Base-by-base conservation (phyloP, 768 basidiomycete species). In the Pleurotus platypus region DNA sequence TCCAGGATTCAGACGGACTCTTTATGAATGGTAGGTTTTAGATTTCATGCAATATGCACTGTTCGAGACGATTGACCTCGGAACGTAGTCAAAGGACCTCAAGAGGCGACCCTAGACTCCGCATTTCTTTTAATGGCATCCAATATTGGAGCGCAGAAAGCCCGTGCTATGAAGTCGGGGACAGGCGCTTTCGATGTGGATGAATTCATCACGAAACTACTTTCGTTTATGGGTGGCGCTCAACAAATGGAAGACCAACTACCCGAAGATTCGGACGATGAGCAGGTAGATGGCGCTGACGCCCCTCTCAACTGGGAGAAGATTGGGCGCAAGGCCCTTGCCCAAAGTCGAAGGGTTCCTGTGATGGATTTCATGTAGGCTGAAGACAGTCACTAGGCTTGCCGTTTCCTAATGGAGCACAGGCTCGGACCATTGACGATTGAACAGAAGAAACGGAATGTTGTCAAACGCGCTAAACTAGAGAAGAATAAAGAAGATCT, bases 391-490 rank as follows among this genome's bases (percentile, higher is more conserved):
- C 30, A 45, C 22, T 43, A 24, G 48, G 16, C 46, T 15, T 12
- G n/a, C 37, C 38, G 16, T 39, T 20, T 40, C 16, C 27, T 45
- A 47, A 61, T 67, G 62, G 65, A 26, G 13, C n/a, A 26, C 58
- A 98, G 96, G 94, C 79, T 94, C 22, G 97, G 97, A 1, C 96
- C 97, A 16, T 76, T 99, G 11, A 86, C 86, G 0, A 77, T 92
- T 30, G 91, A 95, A 67, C 87, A 87, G 67, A 97, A 92, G 72
- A 88, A 90, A 65, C 80, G 93, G 3, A 72, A 70, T 3, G 63
- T 75, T 0, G 71, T 65, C 4, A 88, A 86, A 61, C 83, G 91
- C 3, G 76, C 84, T 7, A 87, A 79, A 61, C 75, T 88, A 11
- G 87, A 92, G 66, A 89, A 88, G 67, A 82, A 84, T 58, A 84